A percentile compares a stretch with the other conserved stretches of the same genome.
Evolutionary conservation across 176 grass and related monocot genomes (phyloP).

Genomic region (Tillandsia fasciculata): DNA sequence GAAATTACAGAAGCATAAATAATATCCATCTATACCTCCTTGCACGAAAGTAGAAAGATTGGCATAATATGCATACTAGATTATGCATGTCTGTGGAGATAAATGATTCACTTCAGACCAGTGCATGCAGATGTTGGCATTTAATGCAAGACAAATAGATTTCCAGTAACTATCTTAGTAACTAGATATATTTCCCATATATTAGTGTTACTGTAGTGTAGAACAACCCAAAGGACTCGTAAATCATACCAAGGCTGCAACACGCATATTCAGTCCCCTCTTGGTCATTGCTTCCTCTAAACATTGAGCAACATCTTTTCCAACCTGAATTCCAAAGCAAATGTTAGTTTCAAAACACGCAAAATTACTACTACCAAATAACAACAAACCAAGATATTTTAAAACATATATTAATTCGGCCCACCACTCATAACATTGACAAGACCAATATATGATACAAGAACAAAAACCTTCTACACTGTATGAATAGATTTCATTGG

Average conservation of each 20-base stretch:
- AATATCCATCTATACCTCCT: too few species aligned
- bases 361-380: not conserved
- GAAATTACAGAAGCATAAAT: too few species aligned
- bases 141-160: not conserved
- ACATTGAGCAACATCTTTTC: conserved; percentile 63
- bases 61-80: too few species aligned
- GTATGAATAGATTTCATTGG: too few species aligned
- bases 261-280: conserved; percentile 51
- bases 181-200: conserved; percentile 1
- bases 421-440: not conserved
- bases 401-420: not conserved
- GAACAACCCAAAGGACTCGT: not conserved
- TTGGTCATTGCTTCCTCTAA: conserved; percentile 73
- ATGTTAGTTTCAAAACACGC: not conserved
- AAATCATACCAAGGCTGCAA: conserved; percentile 67
- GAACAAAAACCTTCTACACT: too few species aligned
- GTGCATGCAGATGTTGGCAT: not conserved
- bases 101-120: not conserved
- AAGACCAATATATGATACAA: too few species aligned
- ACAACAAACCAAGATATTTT: not conserved
- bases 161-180: conserved; percentile 6
- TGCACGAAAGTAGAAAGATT: too few species aligned
- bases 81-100: not conserved
- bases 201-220: conserved; percentile 8
- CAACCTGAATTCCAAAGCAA: conserved; percentile 35